Percentiles rank a stretch among this genome's conserved stretches.
Evolutionary conservation across 805 yeast species (phyloP).

Genomic region (Wickerhamiella hasegawae): DNA sequence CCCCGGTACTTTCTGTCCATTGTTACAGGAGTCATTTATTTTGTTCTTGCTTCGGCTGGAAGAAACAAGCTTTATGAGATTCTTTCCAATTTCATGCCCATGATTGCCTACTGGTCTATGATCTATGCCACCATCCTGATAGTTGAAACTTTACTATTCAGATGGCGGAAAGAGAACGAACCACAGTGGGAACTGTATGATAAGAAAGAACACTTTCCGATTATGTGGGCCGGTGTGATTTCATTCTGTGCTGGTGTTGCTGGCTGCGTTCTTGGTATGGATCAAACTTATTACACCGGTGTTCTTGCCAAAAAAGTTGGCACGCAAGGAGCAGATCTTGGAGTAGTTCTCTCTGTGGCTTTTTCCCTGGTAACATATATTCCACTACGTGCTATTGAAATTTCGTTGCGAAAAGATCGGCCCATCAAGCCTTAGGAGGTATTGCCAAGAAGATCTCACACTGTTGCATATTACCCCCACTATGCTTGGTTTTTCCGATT

Average conservation of each 20-base stretch:
- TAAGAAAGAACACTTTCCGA: conserved; percentile 39
- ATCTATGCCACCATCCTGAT: conserved; percentile 54
- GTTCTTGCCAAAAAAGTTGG: conserved; percentile 54
- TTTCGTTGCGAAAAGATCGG: conserved; percentile 27
- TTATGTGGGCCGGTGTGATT: conserved; percentile 53
- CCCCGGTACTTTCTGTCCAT: conserved; percentile 77
- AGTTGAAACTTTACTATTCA: conserved; percentile 59
- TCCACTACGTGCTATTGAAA: conserved; percentile 44
- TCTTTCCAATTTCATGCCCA: conserved; percentile 68
- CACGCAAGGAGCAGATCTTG: conserved; percentile 60
- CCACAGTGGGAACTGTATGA: conserved; percentile 72
- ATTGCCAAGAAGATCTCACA: no score
- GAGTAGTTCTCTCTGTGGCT: conserved; percentile 63
- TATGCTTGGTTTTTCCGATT: no score
- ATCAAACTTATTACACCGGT: conserved; percentile 72
- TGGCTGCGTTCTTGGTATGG: conserved; percentile 79
- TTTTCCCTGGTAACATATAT: conserved; percentile 55
- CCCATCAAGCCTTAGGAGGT: conserved; percentile 7
- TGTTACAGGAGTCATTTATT: conserved; percentile 42
- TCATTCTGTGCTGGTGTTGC: conserved; percentile 60
- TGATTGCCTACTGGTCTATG: conserved; percentile 85
- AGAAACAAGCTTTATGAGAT: conserved; percentile 55
- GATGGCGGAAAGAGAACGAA: conserved; percentile 34
- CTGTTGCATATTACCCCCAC: no score
- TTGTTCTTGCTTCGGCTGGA: conserved; percentile 63